Base-by-base conservation (phyloP, 371 early-diverging fungal genomes). In the Mortierella sp. region DNA sequence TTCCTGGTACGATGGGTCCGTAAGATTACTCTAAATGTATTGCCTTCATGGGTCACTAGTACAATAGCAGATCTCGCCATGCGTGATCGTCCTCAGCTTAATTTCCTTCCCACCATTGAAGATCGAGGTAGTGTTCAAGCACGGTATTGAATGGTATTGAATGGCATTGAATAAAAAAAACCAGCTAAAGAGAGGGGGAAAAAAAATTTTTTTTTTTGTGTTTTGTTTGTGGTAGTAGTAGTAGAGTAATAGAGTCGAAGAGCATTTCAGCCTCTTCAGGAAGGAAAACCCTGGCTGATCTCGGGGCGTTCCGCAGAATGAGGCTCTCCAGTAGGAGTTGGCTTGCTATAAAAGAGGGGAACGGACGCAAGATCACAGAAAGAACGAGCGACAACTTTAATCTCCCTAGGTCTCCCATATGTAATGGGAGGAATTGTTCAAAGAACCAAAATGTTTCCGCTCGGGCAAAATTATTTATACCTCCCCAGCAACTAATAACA, bases 291-390 rank as follows among this genome's bases (percentile, higher is more conserved):
- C 75, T 61, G 75, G 75, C 53, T 75, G 75, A 75, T 28, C 75
- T 69, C 57, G 64, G 75, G 69, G 66, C 47, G 57, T 65, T 60
- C 70, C 75, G 75, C 75, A 75, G 75, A 75, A 75, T 15, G 55
- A 61, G 58, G 55, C 75, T 75, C 75, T 75, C 75, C 75, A 70
- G 65, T 75, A 47, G 75, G 75, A 75, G 75, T 69, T 58, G 64
- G 75, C 38, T 75, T 69, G 19, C 65, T 75, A 75, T 75, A 75
- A 69, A 75, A 75, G 75, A 75, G 75, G 75, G 75, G 75, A 75
- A 75, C 75, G 75, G 75, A 50, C 69, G 70, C 65, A 65, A 61
- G 62, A 47, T 58, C 66, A 75, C 22, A 55, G 75, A 75, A 75
- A 75, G 75, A 69, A 59, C 75, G 15, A 55, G 62, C 75, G 75